Base-by-base conservation (phyloP, 2,329 filamentous ascomycete species). In the Didymella arachidicola region DNA sequence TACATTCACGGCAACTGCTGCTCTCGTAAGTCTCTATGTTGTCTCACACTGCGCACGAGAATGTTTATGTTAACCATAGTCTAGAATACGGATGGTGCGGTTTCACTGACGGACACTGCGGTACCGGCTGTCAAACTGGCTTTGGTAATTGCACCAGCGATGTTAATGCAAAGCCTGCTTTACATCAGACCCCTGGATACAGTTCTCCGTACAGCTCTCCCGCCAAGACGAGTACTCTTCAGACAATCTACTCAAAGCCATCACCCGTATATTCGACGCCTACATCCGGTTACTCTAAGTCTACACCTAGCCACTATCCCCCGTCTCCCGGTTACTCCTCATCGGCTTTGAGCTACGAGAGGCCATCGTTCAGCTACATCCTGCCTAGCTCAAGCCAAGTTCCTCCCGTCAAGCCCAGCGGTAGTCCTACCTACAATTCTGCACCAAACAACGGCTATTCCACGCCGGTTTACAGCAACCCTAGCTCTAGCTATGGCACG, bases 1-100 rank as follows among this genome's bases (percentile, higher is more conserved):
- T 59, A 39, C 25, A 19, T n/a, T n/a, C 52, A 48, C 7, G 62
- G 62, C 8, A 39, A 56, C 16, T 64, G 59, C 30, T 64, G 62
- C 45, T 64, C 61, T 27, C 19, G 57, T 60, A 46, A 43, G 49
- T 38, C 11, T 41, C 11, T 19, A 7, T 5, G 11, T 26, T 11
- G 7, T 27, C 4, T 19, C 3, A 18, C 26, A 16, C 2, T 16
- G 10, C 12, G 30, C 19, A 4, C 11, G 14, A 25, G 12, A 8
- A 22, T 8, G 3, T 10, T 8, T 0, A 1, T 43, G 25, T 42
- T 60, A 19, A 60, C 30, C 2, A 2, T n/a, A 36, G 8, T 4
- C 6, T 12, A 46, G 32, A 48, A 27, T 59, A 49, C 25, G 59
- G 59, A 2, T 60, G 42, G 36, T 60, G 57, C 11, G 53, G 57